Conservation (phyloP, 2,329 filamentous ascomycete genomes). For the Endoconidiophora polonica region DNA sequence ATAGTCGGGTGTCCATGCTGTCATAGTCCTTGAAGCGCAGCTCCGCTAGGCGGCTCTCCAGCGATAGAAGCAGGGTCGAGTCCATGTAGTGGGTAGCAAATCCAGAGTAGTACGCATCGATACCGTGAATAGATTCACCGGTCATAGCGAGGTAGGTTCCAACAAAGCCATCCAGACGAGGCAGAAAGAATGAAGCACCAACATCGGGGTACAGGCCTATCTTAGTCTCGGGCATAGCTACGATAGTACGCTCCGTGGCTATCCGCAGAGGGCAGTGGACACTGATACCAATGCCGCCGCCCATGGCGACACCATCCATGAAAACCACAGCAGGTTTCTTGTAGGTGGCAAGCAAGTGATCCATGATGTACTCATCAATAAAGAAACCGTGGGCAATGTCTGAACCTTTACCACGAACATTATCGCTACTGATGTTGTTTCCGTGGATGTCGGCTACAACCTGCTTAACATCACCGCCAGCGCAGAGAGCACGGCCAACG, state of each 20-base stretch:
- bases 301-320: constrained; percentile 98
- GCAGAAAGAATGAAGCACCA: constrained; percentile 88
- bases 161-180: constrained; percentile 68
- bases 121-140: constrained; percentile 64
- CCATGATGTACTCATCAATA: constrained; percentile 83
- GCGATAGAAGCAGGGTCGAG: constrained; percentile 64
- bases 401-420: too few relatives aligned
- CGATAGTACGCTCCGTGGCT: constrained; percentile 85
- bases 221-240: constrained; percentile 96
- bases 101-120: constrained; percentile 77
- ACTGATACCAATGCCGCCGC: constrained; percentile 84
- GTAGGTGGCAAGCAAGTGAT: constrained; percentile 91
- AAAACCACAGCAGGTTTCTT: constrained; percentile 83
- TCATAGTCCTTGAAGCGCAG: constrained; percentile 73
- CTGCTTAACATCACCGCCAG: constrained; percentile 74
- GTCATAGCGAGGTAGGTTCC: constrained; percentile 91
- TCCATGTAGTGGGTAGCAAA: constrained; percentile 94
- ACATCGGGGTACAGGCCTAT: constrained; percentile 99
- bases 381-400: constrained; percentile 67
- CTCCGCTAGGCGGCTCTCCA: constrained; percentile 77
- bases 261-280: constrained; percentile 93
- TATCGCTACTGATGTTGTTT: constrained; percentile 20
- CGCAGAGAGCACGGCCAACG: constrained; percentile 75
- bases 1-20: constrained; percentile 41
- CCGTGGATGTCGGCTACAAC: constrained; percentile 61